phyloP scores from a whole-genome alignment of 225 moss, liverwort and hornwort genomes.

The Marchantia polymorpha region DNA sequence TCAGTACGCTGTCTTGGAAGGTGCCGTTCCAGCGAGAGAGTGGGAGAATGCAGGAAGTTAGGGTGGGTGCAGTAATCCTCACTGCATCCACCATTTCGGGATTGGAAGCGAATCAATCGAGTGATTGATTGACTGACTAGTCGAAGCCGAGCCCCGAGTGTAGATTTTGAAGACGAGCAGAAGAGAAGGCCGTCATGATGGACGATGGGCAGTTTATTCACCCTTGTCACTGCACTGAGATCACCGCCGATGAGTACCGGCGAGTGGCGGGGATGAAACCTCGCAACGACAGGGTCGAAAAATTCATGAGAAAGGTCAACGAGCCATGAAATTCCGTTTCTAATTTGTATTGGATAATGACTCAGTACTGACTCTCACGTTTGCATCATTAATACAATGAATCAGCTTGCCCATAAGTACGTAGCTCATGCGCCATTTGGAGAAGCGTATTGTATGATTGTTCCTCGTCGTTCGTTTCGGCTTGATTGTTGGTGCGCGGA shows the following conservation, averaged over 20 bases:
- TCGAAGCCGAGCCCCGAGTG: no score
- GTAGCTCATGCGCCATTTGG: neutral
- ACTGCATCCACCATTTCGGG: no score
- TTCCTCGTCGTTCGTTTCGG: neutral
- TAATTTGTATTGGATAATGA: neutral
- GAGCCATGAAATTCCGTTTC: neutral
- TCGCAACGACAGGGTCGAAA: conserved; percentile 31
- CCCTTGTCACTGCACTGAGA: conserved; percentile 42
- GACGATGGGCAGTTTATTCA: conserved; percentile 31
- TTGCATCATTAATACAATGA: no score
- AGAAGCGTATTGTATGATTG: neutral
- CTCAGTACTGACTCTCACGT: neutral
- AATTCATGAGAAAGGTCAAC: conserved; percentile 31
- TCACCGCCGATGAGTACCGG: conserved; percentile 35
- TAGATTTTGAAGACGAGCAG: no score
- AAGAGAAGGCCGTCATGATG: conserved; percentile 5
- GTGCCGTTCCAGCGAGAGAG: no score
- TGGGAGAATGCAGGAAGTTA: no score
- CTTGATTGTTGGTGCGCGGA: no score
- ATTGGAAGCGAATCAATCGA: no score
- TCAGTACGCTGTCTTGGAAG: no score
- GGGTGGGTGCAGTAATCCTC: no score
- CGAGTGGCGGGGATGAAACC: conserved; percentile 43
- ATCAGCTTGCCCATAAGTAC: neutral
- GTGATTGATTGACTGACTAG: no score